phyloP scores from a whole-genome alignment of 164 flowering plant species.

The grape (Vitis vinifera) region DNA sequence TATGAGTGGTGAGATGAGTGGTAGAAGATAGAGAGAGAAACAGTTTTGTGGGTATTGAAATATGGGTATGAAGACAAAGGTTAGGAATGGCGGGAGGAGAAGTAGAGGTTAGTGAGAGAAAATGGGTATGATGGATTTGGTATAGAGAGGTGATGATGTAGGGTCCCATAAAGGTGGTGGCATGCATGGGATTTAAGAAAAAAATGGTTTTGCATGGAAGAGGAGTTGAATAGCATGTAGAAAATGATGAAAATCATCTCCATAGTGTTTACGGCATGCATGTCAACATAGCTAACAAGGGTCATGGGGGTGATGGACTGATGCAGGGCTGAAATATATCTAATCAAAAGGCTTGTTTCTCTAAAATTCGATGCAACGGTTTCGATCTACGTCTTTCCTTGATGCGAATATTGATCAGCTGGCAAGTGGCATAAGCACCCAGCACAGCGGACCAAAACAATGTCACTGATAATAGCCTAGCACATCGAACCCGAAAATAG shows the following conservation, averaged over 20 bases:
- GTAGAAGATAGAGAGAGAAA: too few species aligned
- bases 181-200: too few species aligned
- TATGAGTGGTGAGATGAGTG: too few species aligned
- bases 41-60: too few species aligned
- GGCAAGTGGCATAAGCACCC: slow-evolving; percentile 85
- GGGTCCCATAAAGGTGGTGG: too few species aligned
- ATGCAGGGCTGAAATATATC: slow-evolving; percentile 77
- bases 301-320: slow-evolving; percentile 95
- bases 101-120: too few species aligned
- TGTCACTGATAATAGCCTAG: slow-evolving; percentile 73
- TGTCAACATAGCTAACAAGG: slow-evolving; percentile 93
- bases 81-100: too few species aligned
- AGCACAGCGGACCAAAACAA: slow-evolving; percentile 77
- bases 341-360: slow-evolving; percentile 57
- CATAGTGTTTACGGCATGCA: slow-evolving; percentile 90
- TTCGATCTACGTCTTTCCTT: slow-evolving; percentile 83
- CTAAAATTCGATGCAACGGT: slow-evolving; percentile 63
- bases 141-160: too few species aligned
- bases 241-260: too few species aligned
- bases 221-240: slow-evolving; percentile 80
- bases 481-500: slow-evolving; percentile 84
- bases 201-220: too few species aligned
- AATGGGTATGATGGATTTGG: too few species aligned
- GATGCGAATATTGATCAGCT: slow-evolving; percentile 75
- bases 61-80: too few species aligned